Percentiles rank a stretch among this genome's conserved stretches.
phyloP scores from a whole-genome alignment of 2,329 filamentous ascomycete species.

The Tolypocladium endophyticum region DNA sequence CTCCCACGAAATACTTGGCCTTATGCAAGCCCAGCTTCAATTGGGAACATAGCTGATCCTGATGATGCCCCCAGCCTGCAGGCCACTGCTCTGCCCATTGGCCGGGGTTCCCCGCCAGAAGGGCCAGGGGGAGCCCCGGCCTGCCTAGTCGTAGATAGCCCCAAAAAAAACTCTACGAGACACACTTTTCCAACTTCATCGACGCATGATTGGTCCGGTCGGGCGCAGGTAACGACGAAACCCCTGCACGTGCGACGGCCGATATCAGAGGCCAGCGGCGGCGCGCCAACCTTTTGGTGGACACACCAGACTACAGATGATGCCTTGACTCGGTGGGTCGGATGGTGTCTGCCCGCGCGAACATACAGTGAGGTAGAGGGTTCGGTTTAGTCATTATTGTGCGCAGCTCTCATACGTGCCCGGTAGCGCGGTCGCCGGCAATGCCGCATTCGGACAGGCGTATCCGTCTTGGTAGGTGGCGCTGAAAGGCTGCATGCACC shows the following conservation, averaged over 20 bases:
- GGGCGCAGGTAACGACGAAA: constrained; percentile 11
- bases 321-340: not conserved
- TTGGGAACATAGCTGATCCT: not conserved
- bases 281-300: not conserved
- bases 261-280: constrained; percentile 20
- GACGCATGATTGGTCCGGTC: constrained; percentile 20
- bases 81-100: not conserved
- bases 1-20: too few species aligned
- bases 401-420: not conserved
- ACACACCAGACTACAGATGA: not conserved
- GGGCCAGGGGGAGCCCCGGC: not conserved
- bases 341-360: not conserved
- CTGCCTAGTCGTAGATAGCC: not conserved
- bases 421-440: not conserved
- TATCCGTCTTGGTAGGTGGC: not conserved
- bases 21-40: not conserved
- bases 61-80: not conserved
- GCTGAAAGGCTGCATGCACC: not conserved
- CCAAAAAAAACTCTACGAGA: constrained; percentile 1
- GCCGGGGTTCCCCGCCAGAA: not conserved
- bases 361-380: not conserved
- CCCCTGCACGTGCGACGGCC: constrained; percentile 19
- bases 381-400: not conserved
- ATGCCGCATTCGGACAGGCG: not conserved
- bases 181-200: constrained; percentile 22